Evolutionary conservation across 192 early-diverging fungal genomes (phyloP), one percentile per base, ranked within the genome.

Genomic region (Umbelopsis sp.): DNA sequence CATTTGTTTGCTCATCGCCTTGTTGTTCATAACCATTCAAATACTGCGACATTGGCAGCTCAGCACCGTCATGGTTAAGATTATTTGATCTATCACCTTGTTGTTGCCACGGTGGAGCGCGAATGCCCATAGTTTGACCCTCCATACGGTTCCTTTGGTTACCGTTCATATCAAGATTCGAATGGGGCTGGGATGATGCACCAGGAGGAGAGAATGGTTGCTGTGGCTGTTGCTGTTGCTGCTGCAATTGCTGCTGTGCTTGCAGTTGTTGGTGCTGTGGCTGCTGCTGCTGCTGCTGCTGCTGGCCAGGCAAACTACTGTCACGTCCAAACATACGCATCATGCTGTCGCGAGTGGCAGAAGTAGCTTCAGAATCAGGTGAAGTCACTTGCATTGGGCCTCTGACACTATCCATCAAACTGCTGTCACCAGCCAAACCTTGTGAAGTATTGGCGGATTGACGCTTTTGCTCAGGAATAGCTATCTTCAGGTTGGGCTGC

Each of bases 81-180:
- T n/a, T 21, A 6, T 70, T 48, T 27, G 13, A 27, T 30, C 41
- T 41, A 53, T 51, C 41, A 48, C 48, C 47, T 33, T 70, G 23
- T 70, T 70, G 68, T 58, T 74, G 72, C 67, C 66, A 74, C 27
- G 72, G 72, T 30, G 72, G 72, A 33, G 72, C 44, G 0, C 72
- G 66, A 49, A 68, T 68, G 33, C 67, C 72, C 22, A 47, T 27
- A 20, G 35, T 68, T 25, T 72, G 64, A 16, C 66, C 49, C 37
- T 61, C 55, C 55, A 61, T 61, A 35, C 30, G 55, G 6, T 11
- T 21, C 8, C 35, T 48, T 41, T 35, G 33, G 20, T 52, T 68
- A 13, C 44, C 27, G 51, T 68, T 46, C 16, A 68, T 3, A 46
- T 68, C 27, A 12, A 49, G 67, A 10, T 41, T 41, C 6, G 52